phyloP scores from a whole-genome alignment of 2,329 filamentous ascomycete genomes.

The Aspergillus terreus region DNA sequence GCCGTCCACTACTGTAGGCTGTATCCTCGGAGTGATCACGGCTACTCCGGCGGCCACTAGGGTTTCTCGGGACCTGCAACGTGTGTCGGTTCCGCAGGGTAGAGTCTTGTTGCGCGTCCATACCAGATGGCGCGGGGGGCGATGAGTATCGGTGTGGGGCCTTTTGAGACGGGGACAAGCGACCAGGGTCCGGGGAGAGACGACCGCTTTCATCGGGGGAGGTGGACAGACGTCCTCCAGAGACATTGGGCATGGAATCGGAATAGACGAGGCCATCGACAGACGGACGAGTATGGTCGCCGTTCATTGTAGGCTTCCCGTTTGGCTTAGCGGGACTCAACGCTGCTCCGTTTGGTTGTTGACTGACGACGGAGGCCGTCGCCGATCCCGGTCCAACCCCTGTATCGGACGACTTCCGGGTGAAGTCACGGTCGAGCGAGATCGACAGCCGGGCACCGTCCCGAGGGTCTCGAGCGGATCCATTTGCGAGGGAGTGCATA shows the following conservation, averaged over 20 bases:
- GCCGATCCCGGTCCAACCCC: conserved; percentile 24
- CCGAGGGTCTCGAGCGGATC: conserved; percentile 29
- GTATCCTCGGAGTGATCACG: conserved; percentile 66
- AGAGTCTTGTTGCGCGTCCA: conserved; percentile 55
- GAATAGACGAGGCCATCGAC: conserved; percentile 28
- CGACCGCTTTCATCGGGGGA: conserved; percentile 31
- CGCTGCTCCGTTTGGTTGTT: conserved; percentile 26
- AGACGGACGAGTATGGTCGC: conserved; percentile 27
- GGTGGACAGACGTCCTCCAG: conserved; percentile 30
- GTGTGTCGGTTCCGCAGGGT: conserved; percentile 79
- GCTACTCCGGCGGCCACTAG: conserved; percentile 58
- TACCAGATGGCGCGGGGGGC: conserved; percentile 52
- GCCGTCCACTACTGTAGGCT: conserved; percentile 68
- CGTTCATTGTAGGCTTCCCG: conserved; percentile 30
- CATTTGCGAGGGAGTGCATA: conserved; percentile 47
- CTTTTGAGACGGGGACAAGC: conserved; percentile 25
- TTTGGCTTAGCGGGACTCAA: conserved; percentile 21
- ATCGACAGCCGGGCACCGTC: conserved; percentile 27
- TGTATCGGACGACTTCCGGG: conserved; percentile 27
- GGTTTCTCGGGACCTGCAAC: conserved; percentile 73
- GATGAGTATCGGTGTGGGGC: conserved; percentile 37
- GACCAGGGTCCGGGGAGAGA: conserved; percentile 28
- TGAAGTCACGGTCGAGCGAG: conserved; percentile 22
- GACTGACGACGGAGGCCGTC: conserved; percentile 19
- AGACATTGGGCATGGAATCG: conserved; percentile 26